Conservation (phyloP, 2,329 filamentous ascomycete species). For the Aureobasidium uvarum region DNA sequence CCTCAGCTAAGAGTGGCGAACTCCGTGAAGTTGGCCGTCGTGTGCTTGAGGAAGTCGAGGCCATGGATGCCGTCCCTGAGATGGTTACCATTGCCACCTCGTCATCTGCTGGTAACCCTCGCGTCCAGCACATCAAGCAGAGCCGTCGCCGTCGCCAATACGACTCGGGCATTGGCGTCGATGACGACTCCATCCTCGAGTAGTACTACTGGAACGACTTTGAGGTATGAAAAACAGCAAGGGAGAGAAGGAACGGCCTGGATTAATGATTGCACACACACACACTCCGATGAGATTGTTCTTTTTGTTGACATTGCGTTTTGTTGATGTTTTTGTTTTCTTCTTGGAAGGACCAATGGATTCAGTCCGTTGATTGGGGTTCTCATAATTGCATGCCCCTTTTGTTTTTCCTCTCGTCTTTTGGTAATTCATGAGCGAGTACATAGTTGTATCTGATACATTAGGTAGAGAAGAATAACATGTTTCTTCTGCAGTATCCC, state of each 20-base stretch:
- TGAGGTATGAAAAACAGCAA: background rate
- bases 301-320: background rate
- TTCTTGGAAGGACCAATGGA: background rate
- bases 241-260: background rate
- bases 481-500: no score
- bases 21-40: slow-evolving; percentile 16
- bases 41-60: slow-evolving; percentile 30
- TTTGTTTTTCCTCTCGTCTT: background rate
- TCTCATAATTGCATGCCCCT: background rate
- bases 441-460: background rate
- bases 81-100: background rate
- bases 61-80: slow-evolving; percentile 31
- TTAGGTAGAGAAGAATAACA: background rate
- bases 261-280: background rate
- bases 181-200: slow-evolving; percentile 15
- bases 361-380: background rate
- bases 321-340: background rate
- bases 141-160: slow-evolving; percentile 30
- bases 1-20: background rate
- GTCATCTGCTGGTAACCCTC: slow-evolving; percentile 4
- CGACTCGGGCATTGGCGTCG: slow-evolving; percentile 35
- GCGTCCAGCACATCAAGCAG: slow-evolving; percentile 29
- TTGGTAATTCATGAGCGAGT: background rate
- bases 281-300: background rate
- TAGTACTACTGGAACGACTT: background rate